Percentiles rank a stretch among this genome's conserved stretches.
Conservation (phyloP, 768 basidiomycete species). For the Amanita brunnescens region DNA sequence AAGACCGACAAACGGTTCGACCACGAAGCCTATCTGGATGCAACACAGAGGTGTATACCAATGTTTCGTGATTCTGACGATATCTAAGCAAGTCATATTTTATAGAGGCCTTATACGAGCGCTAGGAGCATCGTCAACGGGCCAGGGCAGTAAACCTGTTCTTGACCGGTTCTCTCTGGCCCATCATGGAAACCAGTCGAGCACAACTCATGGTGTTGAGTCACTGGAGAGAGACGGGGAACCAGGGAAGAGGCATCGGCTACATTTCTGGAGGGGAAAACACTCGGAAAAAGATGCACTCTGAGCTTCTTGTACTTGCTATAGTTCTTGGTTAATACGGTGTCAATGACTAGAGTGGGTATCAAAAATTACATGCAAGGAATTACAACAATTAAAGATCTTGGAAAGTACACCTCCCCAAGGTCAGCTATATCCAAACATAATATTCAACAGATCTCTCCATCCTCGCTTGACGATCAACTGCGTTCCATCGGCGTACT, state of each 20-base stretch:
- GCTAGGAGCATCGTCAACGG: neutral
- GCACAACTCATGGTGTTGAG: neutral
- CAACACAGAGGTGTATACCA: constrained; percentile 53
- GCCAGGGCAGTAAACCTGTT: neutral
- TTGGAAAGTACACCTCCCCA: neutral
- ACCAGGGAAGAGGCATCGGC: neutral
- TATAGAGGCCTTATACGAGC: constrained; percentile 1
- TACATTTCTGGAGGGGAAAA: neutral
- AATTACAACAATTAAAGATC: constrained; percentile 4
- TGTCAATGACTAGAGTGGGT: neutral
- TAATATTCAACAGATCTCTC: constrained; percentile 38
- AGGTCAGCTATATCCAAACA: constrained; percentile 33
- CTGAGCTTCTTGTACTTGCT: neutral
- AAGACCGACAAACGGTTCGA: constrained; percentile 55
- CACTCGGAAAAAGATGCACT: neutral
- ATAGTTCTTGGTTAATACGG: neutral
- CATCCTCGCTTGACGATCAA: constrained; percentile 39
- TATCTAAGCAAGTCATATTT: no score
- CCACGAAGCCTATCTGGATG: constrained; percentile 60
- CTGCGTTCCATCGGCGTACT: constrained; percentile 44
- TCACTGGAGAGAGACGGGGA: neutral
- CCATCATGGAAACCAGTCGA: neutral
- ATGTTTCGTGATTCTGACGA: neutral
- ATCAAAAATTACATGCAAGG: neutral
- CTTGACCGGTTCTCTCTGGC: neutral